A percentile compares a stretch with the other conserved stretches of the same genome.
These are phyloP conservation scores for Saprolegnia parasitica DNA, from an alignment of 352 stramenopile genomes.

Conservation along the genomic window DNA sequence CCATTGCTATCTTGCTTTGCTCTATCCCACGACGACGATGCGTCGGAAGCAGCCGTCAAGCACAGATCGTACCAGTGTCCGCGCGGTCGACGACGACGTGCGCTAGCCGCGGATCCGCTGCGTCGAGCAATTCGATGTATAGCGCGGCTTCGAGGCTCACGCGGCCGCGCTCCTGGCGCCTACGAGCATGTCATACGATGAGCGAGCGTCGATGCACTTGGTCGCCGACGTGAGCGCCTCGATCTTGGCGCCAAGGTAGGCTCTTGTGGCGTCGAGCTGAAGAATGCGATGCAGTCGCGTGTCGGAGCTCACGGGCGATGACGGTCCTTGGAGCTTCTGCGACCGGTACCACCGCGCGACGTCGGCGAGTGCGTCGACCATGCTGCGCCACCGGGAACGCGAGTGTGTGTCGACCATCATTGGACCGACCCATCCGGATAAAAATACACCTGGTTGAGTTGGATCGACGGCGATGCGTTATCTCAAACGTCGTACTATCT, in stretches of 20 bases:
- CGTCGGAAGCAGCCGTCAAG: no score
- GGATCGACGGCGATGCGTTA: background rate
- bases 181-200: background rate
- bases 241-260: constrained; percentile 5
- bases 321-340: background rate
- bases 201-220: background rate
- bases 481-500: background rate
- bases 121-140: background rate
- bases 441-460: background rate
- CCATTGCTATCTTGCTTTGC: background rate
- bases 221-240: background rate
- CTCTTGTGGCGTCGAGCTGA: background rate
- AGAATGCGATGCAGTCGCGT: constrained; percentile 22
- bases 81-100: background rate
- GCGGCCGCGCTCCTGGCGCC: background rate
- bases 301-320: background rate
- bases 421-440: constrained; percentile 12
- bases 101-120: background rate
- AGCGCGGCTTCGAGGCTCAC: background rate
- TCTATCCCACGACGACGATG: background rate
- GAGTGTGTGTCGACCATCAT: background rate
- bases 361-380: constrained; percentile 8
- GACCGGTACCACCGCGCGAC: constrained; percentile 19
- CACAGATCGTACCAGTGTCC: background rate
- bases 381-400: background rate